A percentile compares a stretch with the other conserved stretches of the same genome.
phyloP scores from a whole-genome alignment of 2,329 filamentous ascomycete genomes.

The Claviceps citrina region DNA sequence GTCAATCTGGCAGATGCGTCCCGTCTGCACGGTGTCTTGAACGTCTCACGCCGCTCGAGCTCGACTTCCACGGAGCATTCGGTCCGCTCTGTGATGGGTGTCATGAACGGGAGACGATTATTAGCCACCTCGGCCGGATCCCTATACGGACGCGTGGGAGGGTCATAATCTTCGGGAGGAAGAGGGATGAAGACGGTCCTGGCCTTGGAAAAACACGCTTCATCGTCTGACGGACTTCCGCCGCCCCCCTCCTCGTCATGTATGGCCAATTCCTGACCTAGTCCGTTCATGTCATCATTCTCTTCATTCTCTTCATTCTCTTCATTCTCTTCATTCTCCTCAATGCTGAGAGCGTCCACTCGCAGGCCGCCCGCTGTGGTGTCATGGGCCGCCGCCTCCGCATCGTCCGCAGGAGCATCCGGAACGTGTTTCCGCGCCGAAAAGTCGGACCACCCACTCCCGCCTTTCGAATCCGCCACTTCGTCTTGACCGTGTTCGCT shows the following conservation, averaged over 20 bases:
- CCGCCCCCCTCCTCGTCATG: slow-evolving; percentile 18
- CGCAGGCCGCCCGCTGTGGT: slow-evolving; percentile 17
- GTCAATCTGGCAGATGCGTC: slow-evolving; percentile 13
- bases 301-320: no score
- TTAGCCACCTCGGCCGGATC: slow-evolving; percentile 69
- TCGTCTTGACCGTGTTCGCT: slow-evolving; percentile 33
- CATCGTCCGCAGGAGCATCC: slow-evolving; percentile 20
- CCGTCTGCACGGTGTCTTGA: slow-evolving; percentile 64
- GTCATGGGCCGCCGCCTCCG: slow-evolving; percentile 13
- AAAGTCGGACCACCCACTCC: slow-evolving; percentile 83
- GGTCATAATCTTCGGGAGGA: slow-evolving; percentile 73
- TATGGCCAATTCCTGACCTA: slow-evolving; percentile 20
- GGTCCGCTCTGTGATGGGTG: slow-evolving; percentile 89
- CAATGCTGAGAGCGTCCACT: neutral
- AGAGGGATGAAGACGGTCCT: slow-evolving; percentile 61
- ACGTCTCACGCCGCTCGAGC: slow-evolving; percentile 42
- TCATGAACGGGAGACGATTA: slow-evolving; percentile 94
- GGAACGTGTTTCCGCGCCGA: slow-evolving; percentile 58
- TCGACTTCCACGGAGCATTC: slow-evolving; percentile 67
- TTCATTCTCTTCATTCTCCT: neutral
- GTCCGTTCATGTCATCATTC: neutral
- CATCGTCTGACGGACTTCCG: slow-evolving; percentile 26
- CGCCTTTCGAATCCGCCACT: slow-evolving; percentile 42
- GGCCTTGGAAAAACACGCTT: slow-evolving; percentile 33
- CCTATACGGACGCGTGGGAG: slow-evolving; percentile 64